These are phyloP conservation scores for Penicillium rolfsii DNA, from an alignment of 2,329 filamentous ascomycete species.

Conservation along the genomic window DNA sequence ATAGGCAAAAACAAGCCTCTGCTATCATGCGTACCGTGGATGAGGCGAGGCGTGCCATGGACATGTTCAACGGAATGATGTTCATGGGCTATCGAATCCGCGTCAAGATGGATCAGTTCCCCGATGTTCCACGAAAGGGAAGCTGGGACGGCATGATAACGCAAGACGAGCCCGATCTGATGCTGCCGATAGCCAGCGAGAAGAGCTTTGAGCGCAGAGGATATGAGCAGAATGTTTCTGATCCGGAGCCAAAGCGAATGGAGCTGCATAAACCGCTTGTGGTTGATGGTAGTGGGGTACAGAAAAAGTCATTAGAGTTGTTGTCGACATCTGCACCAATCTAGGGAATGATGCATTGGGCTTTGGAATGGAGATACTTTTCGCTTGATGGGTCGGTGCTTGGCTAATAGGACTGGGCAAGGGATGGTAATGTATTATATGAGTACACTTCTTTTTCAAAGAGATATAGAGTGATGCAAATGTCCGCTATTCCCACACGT, in stretches of 20 bases:
- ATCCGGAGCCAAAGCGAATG: background rate
- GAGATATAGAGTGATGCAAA: background rate
- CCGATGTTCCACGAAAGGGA: constrained; percentile 16
- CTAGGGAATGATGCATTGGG: background rate
- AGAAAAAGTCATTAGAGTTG: constrained; percentile 20
- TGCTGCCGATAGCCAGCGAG: background rate
- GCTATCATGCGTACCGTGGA: constrained; percentile 39
- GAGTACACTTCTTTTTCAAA: background rate
- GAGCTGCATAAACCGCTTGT: constrained; percentile 23
- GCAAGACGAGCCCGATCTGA: constrained; percentile 7
- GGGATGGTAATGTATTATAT: constrained; percentile 21
- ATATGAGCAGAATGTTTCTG: background rate
- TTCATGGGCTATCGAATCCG: constrained; percentile 41
- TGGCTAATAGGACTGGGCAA: background rate
- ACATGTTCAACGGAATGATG: constrained; percentile 37
- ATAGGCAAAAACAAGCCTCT: constrained; percentile 31
- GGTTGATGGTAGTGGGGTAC: constrained; percentile 29
- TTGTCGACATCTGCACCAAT: constrained; percentile 25
- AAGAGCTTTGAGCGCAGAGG: constrained; percentile 6
- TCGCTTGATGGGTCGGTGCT: background rate
- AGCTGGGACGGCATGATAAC: constrained; percentile 19
- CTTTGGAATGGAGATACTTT: background rate
- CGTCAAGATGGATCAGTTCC: constrained; percentile 37
- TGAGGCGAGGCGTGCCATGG: constrained; percentile 41
- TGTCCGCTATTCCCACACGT: background rate